These are phyloP conservation scores for Phenoliferia sp. DNA, from an alignment of 1,284 basidiomycete species.

Conservation along the genomic window DNA sequence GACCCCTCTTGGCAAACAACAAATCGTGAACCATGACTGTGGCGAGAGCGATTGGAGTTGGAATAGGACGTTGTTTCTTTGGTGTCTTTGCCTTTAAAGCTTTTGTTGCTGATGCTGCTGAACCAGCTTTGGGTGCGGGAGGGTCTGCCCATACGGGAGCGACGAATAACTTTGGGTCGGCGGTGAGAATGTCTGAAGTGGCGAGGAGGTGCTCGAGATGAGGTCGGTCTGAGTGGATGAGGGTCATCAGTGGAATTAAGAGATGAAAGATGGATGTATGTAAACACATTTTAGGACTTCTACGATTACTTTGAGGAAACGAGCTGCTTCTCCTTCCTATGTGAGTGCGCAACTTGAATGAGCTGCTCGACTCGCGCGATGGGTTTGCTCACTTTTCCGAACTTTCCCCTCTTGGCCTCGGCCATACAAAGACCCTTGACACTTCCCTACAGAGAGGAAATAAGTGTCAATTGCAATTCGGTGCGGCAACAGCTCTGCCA, in stretches of 20 bases:
- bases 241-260: not conserved
- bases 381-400: slow-evolving; percentile 38
- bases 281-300: slow-evolving; percentile 85
- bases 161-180: slow-evolving; percentile 30
- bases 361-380: not conserved
- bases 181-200: slow-evolving; percentile 21
- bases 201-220: slow-evolving; percentile 28
- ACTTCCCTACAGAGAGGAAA: slow-evolving; percentile 52
- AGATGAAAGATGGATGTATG: not conserved
- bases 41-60: slow-evolving; percentile 49
- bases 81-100: slow-evolving; percentile 12
- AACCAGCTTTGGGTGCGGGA: slow-evolving; percentile 19
- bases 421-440: slow-evolving; percentile 71
- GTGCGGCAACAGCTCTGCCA: not conserved
- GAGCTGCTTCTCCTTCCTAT: slow-evolving; percentile 58
- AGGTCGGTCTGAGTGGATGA: slow-evolving; percentile 23
- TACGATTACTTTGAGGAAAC: slow-evolving; percentile 56
- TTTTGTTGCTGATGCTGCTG: slow-evolving; percentile 18
- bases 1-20: slow-evolving; percentile 61
- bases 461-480: not conserved
- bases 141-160: slow-evolving; percentile 19
- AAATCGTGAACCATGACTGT: slow-evolving; percentile 83
- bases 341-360: slow-evolving; percentile 41
- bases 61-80: slow-evolving; percentile 8
- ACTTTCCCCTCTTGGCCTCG: slow-evolving; percentile 47